Evolutionary conservation across 2,329 filamentous ascomycete genomes (phyloP).

Genomic region (Paecilomyces formosus): DNA sequence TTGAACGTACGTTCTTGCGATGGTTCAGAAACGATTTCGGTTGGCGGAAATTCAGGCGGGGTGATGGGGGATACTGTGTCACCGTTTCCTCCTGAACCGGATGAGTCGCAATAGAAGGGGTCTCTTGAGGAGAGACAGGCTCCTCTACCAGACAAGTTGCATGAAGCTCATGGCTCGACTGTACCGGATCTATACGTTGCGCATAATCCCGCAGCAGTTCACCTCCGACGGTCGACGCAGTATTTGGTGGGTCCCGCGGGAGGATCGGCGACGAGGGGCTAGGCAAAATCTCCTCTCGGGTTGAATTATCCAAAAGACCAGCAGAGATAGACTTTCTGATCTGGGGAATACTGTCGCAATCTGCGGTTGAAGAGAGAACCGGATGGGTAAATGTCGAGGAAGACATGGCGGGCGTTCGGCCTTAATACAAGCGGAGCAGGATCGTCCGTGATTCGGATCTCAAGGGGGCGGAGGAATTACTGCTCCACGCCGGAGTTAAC

Average conservation of each 20-base stretch:
- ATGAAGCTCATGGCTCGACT: slow-evolving; percentile 27
- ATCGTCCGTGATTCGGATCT: neutral
- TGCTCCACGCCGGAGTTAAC: neutral
- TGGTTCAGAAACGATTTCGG: slow-evolving; percentile 32
- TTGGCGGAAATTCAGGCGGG: slow-evolving; percentile 27
- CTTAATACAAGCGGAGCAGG: neutral
- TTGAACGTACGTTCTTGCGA: slow-evolving; percentile 48
- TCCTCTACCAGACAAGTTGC: slow-evolving; percentile 12
- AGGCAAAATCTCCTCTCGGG: neutral
- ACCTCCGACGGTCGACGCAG: slow-evolving; percentile 25
- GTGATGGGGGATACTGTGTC: slow-evolving; percentile 19
- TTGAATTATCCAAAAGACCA: neutral
- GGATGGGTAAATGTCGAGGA: slow-evolving; percentile 7
- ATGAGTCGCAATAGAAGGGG: slow-evolving; percentile 12
- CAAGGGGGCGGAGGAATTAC: neutral
- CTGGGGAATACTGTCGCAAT: slow-evolving; percentile 6
- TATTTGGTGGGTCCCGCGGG: slow-evolving; percentile 7
- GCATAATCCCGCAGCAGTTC: slow-evolving; percentile 38
- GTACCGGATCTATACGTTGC: slow-evolving; percentile 35
- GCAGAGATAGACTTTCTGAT: slow-evolving; percentile 2
- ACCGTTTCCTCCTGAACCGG: slow-evolving; percentile 18
- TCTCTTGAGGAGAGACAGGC: slow-evolving; percentile 11
- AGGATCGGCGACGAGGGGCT: neutral
- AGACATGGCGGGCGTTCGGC: slow-evolving; percentile 1
- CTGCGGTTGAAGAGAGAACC: slow-evolving; percentile 6